Conservation (phyloP, 768 basidiomycete species). For the Stropharia rugosoannulata region DNA sequence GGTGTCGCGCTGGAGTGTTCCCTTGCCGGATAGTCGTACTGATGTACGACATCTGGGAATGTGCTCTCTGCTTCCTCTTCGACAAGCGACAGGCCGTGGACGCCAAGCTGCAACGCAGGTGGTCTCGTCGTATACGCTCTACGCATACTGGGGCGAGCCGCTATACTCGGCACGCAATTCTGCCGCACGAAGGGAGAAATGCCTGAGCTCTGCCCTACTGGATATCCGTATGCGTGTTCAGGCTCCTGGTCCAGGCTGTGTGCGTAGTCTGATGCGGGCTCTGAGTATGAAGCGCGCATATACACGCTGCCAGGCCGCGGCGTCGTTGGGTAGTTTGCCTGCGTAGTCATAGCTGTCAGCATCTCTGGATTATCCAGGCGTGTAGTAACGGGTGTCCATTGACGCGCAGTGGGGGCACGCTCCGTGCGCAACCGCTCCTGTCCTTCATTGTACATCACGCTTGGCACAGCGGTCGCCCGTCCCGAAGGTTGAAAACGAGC, state of each 20-base stretch:
- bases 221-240: not conserved
- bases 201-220: not conserved
- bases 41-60: not conserved
- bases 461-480: not conserved
- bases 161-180: not conserved
- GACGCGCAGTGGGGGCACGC: not conserved
- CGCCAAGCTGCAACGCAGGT: not conserved
- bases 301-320: not conserved
- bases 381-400: too few species aligned
- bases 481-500: not conserved
- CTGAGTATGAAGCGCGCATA: not conserved
- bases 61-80: conserved; percentile 7
- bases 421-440: not conserved
- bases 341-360: not conserved
- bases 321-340: not conserved
- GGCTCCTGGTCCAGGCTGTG: not conserved
- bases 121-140: not conserved
- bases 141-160: not conserved
- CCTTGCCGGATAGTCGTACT: not conserved
- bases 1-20: not conserved
- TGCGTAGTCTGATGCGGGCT: not conserved
- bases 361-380: not conserved
- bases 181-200: not conserved
- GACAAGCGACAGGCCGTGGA: conserved; percentile 10
- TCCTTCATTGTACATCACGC: not conserved